Conservation (phyloP, 1,284 basidiomycete species). For the Trametes sp. region DNA sequence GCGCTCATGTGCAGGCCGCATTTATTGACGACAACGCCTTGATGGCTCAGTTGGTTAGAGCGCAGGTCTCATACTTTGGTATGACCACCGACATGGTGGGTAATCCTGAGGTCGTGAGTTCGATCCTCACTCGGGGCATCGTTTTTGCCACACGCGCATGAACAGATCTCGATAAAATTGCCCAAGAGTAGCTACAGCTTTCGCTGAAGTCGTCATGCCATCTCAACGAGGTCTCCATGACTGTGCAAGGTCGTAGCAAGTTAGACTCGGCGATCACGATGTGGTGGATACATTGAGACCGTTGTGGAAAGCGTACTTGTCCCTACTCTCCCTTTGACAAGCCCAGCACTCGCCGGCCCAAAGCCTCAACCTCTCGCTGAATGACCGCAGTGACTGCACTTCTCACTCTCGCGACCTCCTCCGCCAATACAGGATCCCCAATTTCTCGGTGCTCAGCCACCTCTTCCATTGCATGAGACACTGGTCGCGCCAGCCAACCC, state of each 20-base stretch:
- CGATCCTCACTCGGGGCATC: slow-evolving; percentile 6
- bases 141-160: no score
- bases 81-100: slow-evolving; percentile 1
- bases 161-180: no score
- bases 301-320: no score
- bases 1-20: no score
- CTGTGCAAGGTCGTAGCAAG: no score
- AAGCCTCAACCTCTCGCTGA: slow-evolving; percentile 64
- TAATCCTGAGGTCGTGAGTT: slow-evolving; percentile 10
- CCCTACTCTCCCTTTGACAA: no score
- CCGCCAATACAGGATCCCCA: slow-evolving; percentile 26
- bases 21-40: neutral
- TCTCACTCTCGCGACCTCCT: slow-evolving; percentile 50
- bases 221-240: no score
- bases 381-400: slow-evolving; percentile 64
- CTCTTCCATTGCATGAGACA: slow-evolving; percentile 3
- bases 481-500: slow-evolving; percentile 28
- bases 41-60: slow-evolving; percentile 12
- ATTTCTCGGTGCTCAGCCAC: neutral
- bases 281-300: no score
- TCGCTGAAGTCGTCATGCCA: no score
- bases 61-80: slow-evolving; percentile 6
- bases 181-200: no score
- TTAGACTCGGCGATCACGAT: no score
- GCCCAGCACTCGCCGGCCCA: slow-evolving; percentile 62